Base-by-base conservation (phyloP, 345 rosid genomes). In the Salix brachista region DNA sequence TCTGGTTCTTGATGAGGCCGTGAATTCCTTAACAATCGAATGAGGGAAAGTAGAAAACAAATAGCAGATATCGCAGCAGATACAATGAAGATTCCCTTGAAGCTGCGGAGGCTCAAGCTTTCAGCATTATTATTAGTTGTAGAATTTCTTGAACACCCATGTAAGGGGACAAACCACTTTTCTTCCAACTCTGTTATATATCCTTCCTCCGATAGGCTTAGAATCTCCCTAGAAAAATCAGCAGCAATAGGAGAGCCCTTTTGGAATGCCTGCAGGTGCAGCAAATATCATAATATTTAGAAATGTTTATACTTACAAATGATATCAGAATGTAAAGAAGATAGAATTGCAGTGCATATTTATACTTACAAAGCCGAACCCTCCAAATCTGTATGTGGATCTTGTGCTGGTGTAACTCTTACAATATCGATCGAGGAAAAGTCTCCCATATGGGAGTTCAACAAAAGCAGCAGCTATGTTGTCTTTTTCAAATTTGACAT, bases 321-420 rank as follows among this genome's bases (percentile, higher is more conserved):
- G 8, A 1, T 34, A 46, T 25, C 19, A 66, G 5, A 58, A 58
- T 8, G 62, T 23, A 58, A 58, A 1, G 14, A 46, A 58, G 10
- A n/a, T 58, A n/a, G 26, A n/a, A 58, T 25, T n/a, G 13, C 28
- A 58, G 62, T 58, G 62, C 28, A 58, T 3, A n/a, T 4, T 4
- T n/a, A 1, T 58, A 86, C 89, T 87, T 54, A 88, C 92, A 56
- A 88, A 88, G 80, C 85, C 92, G 10, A 90, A 67, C 65, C 94
- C 94, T 44, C 92, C 91, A 67, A 86, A 88, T 83, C 84, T 86
- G 78, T 71, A 74, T 30, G 78, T 39, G 30, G 77, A 66, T 34
- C 75, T 16, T 41, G 54, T 77, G 30, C 83, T 81, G 5, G 72
- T 41, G 76, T 74, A 89, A 17, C 70, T 52, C n/a, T 80, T 81